phyloP scores from a whole-genome alignment of 768 basidiomycete genomes.

The Calocybe gangraenosa region DNA sequence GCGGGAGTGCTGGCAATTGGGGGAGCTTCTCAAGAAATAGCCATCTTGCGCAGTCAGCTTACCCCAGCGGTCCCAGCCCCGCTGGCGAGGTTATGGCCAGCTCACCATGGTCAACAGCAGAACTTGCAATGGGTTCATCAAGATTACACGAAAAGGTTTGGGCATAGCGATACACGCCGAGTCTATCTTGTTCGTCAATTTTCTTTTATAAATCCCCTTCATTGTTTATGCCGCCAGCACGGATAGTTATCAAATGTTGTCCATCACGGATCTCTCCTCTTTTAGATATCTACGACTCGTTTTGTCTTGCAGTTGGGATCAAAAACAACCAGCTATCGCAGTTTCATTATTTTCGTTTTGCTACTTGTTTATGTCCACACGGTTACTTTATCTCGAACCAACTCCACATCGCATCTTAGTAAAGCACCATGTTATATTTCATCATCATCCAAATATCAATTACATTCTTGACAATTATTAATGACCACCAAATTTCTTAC shows the following conservation, averaged over 20 bases:
- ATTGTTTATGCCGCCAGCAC: slow-evolving; percentile 35
- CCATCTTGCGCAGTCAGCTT: slow-evolving; percentile 45
- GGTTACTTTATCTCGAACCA: slow-evolving; percentile 35
- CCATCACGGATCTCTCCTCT: slow-evolving; percentile 16
- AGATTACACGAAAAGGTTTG: slow-evolving; percentile 61
- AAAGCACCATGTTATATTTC: slow-evolving; percentile 46
- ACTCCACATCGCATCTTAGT: slow-evolving; percentile 35
- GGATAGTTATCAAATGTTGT: slow-evolving; percentile 30
- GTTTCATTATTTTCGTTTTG: slow-evolving; percentile 26
- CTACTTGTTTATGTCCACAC: slow-evolving; percentile 27
- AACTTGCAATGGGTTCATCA: slow-evolving; percentile 44
- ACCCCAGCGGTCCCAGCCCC: slow-evolving; percentile 54
- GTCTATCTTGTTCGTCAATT: slow-evolving; percentile 12
- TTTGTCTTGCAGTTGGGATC: slow-evolving; percentile 12
- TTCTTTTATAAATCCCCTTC: slow-evolving; percentile 24
- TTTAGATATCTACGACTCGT: slow-evolving; percentile 15
- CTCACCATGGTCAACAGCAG: slow-evolving; percentile 57
- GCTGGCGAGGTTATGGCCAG: slow-evolving; percentile 52
- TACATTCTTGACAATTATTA: slow-evolving; percentile 21
- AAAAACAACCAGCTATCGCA: slow-evolving; percentile 18
- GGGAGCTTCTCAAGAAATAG: slow-evolving; percentile 54
- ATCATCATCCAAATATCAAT: slow-evolving; percentile 32
- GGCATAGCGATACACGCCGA: slow-evolving; percentile 32
- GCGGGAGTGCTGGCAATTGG: slow-evolving; percentile 83
- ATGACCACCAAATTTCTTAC: too few relatives aligned